These are phyloP conservation scores for Coelastrella sp. DNA, from an alignment of 139 green algal genomes.

Conservation along the genomic window DNA sequence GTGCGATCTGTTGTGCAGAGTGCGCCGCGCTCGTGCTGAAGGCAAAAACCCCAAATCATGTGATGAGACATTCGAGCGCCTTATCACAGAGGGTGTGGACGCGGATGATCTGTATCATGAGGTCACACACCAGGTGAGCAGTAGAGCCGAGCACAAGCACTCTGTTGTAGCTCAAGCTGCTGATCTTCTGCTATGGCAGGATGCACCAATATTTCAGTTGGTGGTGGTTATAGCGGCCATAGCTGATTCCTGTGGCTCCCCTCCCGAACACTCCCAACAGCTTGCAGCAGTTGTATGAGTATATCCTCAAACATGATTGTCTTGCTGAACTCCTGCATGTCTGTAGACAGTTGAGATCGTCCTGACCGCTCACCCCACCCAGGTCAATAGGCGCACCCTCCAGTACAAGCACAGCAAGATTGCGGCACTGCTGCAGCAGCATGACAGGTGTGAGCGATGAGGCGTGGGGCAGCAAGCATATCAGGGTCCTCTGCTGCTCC, in stretches of 20 bases:
- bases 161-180: neutral
- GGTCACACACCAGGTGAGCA: slow-evolving; percentile 70
- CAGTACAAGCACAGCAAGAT: slow-evolving; percentile 93
- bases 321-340: too few relatives aligned
- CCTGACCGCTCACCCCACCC: slow-evolving; percentile 94
- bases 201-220: too few relatives aligned
- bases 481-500: too few relatives aligned
- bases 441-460: slow-evolving; percentile 66
- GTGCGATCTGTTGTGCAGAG: slow-evolving; percentile 63
- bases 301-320: too few relatives aligned
- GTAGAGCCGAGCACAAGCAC: neutral
- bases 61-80: slow-evolving; percentile 76
- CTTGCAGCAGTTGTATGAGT: too few relatives aligned
- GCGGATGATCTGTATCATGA: slow-evolving; percentile 79
- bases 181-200: too few relatives aligned
- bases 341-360: slow-evolving; percentile 84
- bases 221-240: too few relatives aligned
- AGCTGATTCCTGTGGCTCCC: too few relatives aligned
- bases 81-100: slow-evolving; percentile 76
- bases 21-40: slow-evolving; percentile 72
- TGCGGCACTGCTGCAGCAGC: slow-evolving; percentile 82
- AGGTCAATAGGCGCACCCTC: slow-evolving; percentile 92
- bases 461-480: neutral
- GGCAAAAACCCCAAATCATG: slow-evolving; percentile 66
- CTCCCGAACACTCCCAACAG: too few relatives aligned